Percentiles rank a stretch among this genome's conserved stretches.
phyloP scores from a whole-genome alignment of 1,139 yeast genomes.

The Magnusiomyces tetraspermus region DNA sequence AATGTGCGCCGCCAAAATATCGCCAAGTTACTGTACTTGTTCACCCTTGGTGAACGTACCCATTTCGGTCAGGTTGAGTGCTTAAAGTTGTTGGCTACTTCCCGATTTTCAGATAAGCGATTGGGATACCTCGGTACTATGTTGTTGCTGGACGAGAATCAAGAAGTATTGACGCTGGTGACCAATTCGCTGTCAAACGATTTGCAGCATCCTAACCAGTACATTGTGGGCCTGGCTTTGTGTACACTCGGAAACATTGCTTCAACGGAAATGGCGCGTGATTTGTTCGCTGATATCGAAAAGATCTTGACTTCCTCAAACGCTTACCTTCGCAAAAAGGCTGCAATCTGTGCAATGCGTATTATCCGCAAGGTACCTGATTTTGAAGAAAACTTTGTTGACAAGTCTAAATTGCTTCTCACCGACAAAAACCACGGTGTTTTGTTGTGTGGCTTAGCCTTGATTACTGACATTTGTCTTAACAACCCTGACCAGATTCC shows the following conservation, averaged over 20 bases:
- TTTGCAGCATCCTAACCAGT: conserved; percentile 79
- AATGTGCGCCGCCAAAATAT: conserved; percentile 71
- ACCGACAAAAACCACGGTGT: conserved; percentile 67
- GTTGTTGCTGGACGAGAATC: conserved; percentile 86
- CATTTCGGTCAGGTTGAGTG: conserved; percentile 98
- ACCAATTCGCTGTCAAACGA: conserved; percentile 85
- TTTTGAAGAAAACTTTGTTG: conserved; percentile 59
- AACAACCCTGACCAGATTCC: conserved; percentile 36
- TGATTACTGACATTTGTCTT: conserved; percentile 48
- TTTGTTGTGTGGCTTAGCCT: conserved; percentile 56
- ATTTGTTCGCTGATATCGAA: conserved; percentile 78
- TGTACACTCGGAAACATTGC: conserved; percentile 88
- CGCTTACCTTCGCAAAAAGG: conserved; percentile 73
- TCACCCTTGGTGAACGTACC: conserved; percentile 92
- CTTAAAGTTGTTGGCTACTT: conserved; percentile 79
- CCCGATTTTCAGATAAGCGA: conserved; percentile 78
- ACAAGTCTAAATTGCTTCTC: conserved; percentile 45
- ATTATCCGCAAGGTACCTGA: conserved; percentile 59
- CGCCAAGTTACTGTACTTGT: conserved; percentile 77
- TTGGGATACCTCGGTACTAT: conserved; percentile 91
- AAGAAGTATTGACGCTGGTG: conserved; percentile 84
- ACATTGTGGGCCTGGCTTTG: conserved; percentile 77
- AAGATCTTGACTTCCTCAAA: conserved; percentile 51
- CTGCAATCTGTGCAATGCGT: conserved; percentile 59
- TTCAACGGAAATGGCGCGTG: conserved; percentile 85